Evolutionary conservation across 1,284 basidiomycete genomes (phyloP).

Genomic region (Marasmius oreades): DNA sequence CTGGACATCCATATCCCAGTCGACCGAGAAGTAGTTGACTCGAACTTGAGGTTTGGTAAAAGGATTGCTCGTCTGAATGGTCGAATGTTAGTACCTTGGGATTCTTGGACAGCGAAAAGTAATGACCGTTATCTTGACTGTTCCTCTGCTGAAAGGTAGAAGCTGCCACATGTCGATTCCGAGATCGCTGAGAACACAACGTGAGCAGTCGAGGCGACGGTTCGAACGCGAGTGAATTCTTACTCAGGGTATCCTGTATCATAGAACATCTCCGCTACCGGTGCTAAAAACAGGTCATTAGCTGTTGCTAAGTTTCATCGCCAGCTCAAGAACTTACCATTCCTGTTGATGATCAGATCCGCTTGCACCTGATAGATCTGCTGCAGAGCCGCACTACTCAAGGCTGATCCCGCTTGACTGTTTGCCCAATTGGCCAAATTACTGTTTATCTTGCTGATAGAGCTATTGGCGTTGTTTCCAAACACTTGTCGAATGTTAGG

Average conservation of each 20-base stretch:
- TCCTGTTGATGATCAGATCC: conserved; percentile 39
- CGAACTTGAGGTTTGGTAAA: conserved; percentile 42
- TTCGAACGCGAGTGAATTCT: conserved; percentile 20
- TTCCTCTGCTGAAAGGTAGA: conserved; percentile 51
- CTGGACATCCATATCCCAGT: conserved; percentile 47
- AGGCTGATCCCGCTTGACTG: conserved; percentile 34
- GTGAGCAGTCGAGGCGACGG: not conserved
- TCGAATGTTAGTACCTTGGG: not conserved
- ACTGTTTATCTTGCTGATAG: conserved; percentile 31
- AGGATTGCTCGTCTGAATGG: conserved; percentile 36
- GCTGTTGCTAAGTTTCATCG: not conserved
- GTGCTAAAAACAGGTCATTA: conserved; percentile 29
- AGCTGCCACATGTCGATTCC: conserved; percentile 52
- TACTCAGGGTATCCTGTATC: conserved; percentile 36
- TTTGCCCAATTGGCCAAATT: conserved; percentile 36
- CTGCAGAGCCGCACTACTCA: conserved; percentile 36
- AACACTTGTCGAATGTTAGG: conserved; percentile 45
- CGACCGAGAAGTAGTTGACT: conserved; percentile 47
- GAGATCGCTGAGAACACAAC: conserved; percentile 30
- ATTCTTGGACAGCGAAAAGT: not conserved
- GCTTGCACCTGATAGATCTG: conserved; percentile 41
- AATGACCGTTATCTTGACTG: conserved; percentile 42
- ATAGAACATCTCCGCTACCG: conserved; percentile 41
- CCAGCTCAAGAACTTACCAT: conserved; percentile 26
- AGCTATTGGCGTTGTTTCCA: conserved; percentile 27